A percentile compares a stretch with the other conserved stretches of the same genome.
These are phyloP conservation scores for Stemphylium beticola DNA, from an alignment of 2,329 filamentous ascomycete species.

Conservation along the genomic window DNA sequence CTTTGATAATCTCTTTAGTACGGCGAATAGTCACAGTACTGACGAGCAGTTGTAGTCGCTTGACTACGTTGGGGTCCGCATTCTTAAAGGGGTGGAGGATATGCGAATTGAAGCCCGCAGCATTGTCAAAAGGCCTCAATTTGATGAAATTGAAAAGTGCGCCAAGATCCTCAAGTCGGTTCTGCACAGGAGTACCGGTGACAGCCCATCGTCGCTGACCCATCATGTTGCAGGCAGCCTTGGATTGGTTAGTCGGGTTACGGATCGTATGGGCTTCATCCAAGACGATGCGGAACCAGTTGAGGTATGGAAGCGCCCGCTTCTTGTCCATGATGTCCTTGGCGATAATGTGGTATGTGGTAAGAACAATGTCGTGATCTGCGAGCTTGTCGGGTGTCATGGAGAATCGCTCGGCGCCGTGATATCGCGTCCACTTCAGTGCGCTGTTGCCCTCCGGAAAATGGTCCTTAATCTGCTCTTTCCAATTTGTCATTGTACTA, in stretches of 20 bases:
- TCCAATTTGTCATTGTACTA: constrained; percentile 93
- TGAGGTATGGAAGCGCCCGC: constrained; percentile 76
- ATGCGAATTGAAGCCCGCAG: constrained; percentile 74
- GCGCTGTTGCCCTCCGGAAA: constrained; percentile 61
- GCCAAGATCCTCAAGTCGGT: constrained; percentile 83
- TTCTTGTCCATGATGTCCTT: constrained; percentile 70
- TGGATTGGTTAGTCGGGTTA: constrained; percentile 82
- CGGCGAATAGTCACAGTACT: constrained; percentile 93
- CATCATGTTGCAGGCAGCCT: constrained; percentile 79
- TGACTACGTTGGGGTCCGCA: constrained; percentile 81
- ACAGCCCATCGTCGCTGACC: constrained; percentile 91
- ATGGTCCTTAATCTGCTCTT: constrained; percentile 87
- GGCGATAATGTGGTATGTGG: constrained; percentile 87
- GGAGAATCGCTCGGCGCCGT: constrained; percentile 78
- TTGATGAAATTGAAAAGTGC: constrained; percentile 85
- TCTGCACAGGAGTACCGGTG: constrained; percentile 96
- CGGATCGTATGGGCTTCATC: constrained; percentile 96
- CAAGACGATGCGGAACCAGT: constrained; percentile 92
- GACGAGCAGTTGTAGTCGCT: constrained; percentile 86
- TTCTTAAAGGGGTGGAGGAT: constrained; percentile 87
- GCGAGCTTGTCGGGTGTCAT: constrained; percentile 64
- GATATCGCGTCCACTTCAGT: constrained; percentile 81
- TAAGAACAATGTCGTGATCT: constrained; percentile 83
- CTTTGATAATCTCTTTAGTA: constrained; percentile 77
- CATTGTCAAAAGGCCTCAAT: constrained; percentile 83